Evolutionary conservation across 2,329 filamentous ascomycete genomes (phyloP).

Genomic region (Colletotrichum sp.): DNA sequence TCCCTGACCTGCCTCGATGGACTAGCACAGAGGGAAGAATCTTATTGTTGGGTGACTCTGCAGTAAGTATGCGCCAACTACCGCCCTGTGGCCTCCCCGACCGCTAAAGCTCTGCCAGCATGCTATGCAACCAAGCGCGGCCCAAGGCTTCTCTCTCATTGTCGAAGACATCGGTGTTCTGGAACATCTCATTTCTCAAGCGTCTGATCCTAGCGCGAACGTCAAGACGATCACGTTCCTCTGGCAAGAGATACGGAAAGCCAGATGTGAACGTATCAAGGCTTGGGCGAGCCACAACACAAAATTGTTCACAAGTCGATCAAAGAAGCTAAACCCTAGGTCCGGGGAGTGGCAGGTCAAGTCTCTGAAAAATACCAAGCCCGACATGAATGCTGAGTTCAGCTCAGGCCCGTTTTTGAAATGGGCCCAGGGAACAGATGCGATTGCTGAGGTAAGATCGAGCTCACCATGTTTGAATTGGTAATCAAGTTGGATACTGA

Average conservation of each 20-base stretch:
- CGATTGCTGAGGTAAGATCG: not conserved
- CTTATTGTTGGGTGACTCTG: conserved; percentile 23
- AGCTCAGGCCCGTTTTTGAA: not conserved
- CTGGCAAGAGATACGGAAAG: conserved; percentile 24
- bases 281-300: conserved; percentile 22
- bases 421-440: not conserved
- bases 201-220: not conserved
- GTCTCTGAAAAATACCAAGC: not conserved
- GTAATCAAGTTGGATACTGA: fast-evolving
- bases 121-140: not conserved
- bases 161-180: not conserved
- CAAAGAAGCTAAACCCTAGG: not conserved
- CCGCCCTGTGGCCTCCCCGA: fast-evolving
- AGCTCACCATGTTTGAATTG: fast-evolving
- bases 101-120: not conserved
- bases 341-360: not conserved
- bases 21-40: conserved; percentile 21
- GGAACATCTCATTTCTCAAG: not conserved
- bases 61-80: not conserved
- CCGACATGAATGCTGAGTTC: not conserved
- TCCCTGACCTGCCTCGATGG: conserved; percentile 26
- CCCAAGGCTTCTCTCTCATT: not conserved
- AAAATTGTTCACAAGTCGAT: not conserved
- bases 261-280: conserved; percentile 24
- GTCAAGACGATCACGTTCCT: not conserved